These are phyloP conservation scores for Aquilaria malaccensis DNA, from an alignment of 345 rosid genomes.

Conservation along the genomic window DNA sequence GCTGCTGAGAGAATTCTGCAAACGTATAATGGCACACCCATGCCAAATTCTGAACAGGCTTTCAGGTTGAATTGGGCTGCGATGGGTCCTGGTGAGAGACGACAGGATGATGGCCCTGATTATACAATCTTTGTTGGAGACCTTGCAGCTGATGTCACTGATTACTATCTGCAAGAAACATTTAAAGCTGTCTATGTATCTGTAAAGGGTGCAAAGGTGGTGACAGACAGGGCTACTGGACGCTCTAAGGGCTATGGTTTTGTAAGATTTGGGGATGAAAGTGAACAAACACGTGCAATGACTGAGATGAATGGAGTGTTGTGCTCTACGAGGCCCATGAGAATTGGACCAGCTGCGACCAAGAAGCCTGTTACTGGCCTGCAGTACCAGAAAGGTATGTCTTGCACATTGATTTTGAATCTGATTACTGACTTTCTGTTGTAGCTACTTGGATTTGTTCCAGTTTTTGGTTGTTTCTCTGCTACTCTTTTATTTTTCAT, in stretches of 20 bases:
- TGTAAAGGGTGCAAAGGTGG: constrained; percentile 89
- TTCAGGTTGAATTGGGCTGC: constrained; percentile 93
- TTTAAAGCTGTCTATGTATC: constrained; percentile 57
- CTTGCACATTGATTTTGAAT: not conserved
- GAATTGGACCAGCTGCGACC: constrained; percentile 86
- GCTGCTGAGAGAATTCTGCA: constrained; percentile 81
- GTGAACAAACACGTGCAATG: constrained; percentile 82
- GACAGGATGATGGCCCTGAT: constrained; percentile 80
- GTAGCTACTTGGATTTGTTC: constrained; percentile 2
- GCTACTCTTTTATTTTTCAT: constrained; percentile 2
- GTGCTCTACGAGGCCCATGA: constrained; percentile 88
- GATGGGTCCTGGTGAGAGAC: constrained; percentile 81
- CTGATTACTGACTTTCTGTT: not conserved
- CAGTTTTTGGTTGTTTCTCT: constrained; percentile 9
- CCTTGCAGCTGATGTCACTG: constrained; percentile 87
- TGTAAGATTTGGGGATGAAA: constrained; percentile 84
- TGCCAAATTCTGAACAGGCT: constrained; percentile 74
- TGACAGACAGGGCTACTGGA: constrained; percentile 84
- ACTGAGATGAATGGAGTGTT: constrained; percentile 86
- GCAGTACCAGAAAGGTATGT: constrained; percentile 71
- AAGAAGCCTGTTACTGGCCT: constrained; percentile 60
- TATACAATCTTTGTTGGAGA: constrained; percentile 88
- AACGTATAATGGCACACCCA: constrained; percentile 63
- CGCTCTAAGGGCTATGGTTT: constrained; percentile 97
- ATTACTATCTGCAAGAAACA: constrained; percentile 65